Base-by-base conservation (phyloP, 2,329 filamentous ascomycete species). In the Penicillium expansum region DNA sequence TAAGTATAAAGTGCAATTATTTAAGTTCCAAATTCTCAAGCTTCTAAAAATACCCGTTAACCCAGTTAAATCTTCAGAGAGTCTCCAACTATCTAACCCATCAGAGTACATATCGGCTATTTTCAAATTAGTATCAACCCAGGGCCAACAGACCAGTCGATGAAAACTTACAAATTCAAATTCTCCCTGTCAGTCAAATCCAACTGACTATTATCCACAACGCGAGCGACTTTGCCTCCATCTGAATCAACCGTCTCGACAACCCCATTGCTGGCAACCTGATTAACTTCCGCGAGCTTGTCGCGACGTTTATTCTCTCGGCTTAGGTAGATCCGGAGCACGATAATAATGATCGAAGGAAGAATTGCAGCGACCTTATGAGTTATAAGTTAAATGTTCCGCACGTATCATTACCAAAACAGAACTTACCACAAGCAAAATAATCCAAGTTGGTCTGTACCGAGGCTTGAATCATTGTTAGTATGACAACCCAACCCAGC, bases 261-360 rank as follows among this genome's bases (percentile, higher is more conserved):
- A 8, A 72, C 59, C 0, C 69, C 69, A 52, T 63, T 62, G 50
- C 65, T 64, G 29, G 58, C 57, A 9, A 69, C 62, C 18, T 57
- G 55, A 27, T 56, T 65, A 30, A 29, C 43, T 18, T 62, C 50
- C 18, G 62, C 60, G 4, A 72, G 59, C 5, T 49, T 51, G 47
- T 79, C 74, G 2, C 76, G 69, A 30, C 72, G 72, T 55, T 66
- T 72, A 48, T 80, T 79, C 47, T 78, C 72, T 35, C 67, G 68
- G 14, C 64, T 69, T n/a, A 80, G 59, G 52, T 78, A 76, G 47
- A 69, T 72, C 7, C 77, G 57, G 32, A 79, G 65, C 18, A 71
- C 71, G 4, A 79, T 51, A 1, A 79, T 72, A n/a, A 77, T 67
- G 14, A 75, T 61, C 11, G 71, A 69, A 2, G 75, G 76, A 6